Evolutionary conservation across 2,329 filamentous ascomycete genomes (phyloP), one percentile per base, ranked within the genome.

Genomic region (Aureobasidium uvarum): DNA sequence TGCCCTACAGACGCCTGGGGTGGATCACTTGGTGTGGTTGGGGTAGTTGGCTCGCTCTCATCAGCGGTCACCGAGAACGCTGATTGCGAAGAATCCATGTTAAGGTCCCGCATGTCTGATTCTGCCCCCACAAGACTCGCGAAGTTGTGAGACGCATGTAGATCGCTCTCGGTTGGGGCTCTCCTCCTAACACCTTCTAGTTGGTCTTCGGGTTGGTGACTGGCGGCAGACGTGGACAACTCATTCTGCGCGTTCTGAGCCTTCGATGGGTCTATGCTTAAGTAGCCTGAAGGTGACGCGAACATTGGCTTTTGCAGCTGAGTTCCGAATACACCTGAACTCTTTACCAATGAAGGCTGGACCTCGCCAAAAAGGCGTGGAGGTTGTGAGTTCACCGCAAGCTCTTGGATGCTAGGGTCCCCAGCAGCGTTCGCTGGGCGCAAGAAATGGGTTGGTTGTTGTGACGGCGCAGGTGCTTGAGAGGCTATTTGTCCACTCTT

Each of bases 301-400:
- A 59, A 51, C 5, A 28, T 55, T 7, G 51, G 36, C 10, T 39
- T n/a, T 7, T 41, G 43, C 11, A 55, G 43, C 16, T 65, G 66
- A 23, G 23, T 58, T 6, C 66, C 66, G 31, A 67, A 63, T 5
- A 66, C 43, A n/a, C 65, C 80, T 18, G 85, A 85, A 71, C 81
- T 85, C 58, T 79, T 76, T 16, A 87, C 71, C 13, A 81, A 81
- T 23, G 84, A 85, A 33, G 80, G 75, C 13, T 81, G 82, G 68
- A 88, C 84, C 72, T 88, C 86, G 14, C 86, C 86, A 71, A 88
- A 88, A 6, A 88, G 76, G 20, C 63, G 63, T n/a, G 41, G 41
- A 23, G 54, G 52, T 59, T 65, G 63, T 39, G 43, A 28, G 20
- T 50, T 36, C 16, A 33, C 38, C 13, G 59, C 20, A 28, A 52